A percentile compares a stretch with the other conserved stretches of the same genome.
phyloP scores from a whole-genome alignment of 306 rosid species.

The Fragaria ananassa region DNA sequence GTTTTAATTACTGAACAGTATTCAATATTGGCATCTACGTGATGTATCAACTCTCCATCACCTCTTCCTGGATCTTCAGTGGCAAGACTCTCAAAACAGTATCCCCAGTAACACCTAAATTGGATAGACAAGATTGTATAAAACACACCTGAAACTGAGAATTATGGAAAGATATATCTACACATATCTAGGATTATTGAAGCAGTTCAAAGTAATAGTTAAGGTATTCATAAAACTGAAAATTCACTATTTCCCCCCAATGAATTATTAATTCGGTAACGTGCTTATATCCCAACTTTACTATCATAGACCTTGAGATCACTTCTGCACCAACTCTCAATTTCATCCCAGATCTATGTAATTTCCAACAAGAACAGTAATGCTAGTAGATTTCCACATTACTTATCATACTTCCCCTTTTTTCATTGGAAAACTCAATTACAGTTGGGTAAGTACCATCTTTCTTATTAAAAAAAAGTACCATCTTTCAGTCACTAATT shows the following conservation, averaged over 20 bases:
- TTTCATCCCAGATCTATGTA: background rate
- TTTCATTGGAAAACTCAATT: background rate
- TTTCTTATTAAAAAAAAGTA: background rate
- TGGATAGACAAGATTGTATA: slow-evolving; percentile 19
- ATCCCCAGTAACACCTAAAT: slow-evolving; percentile 89
- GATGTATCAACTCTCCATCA: slow-evolving; percentile 81
- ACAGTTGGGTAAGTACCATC: background rate
- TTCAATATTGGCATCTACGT: slow-evolving; percentile 88
- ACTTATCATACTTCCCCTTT: slow-evolving; percentile 2
- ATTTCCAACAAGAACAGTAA: background rate
- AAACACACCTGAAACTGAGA: slow-evolving; percentile 17
- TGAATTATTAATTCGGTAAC: background rate
- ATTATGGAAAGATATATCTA: background rate
- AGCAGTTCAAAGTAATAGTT: background rate
- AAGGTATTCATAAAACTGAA: background rate
- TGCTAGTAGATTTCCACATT: background rate
- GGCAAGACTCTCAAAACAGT: slow-evolving; percentile 93
- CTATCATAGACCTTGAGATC: background rate
- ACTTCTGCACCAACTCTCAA: background rate
- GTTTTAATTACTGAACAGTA: slow-evolving; percentile 87
- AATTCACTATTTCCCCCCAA: background rate
- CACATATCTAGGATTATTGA: background rate
- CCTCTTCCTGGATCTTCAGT: slow-evolving; percentile 90
- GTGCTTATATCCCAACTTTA: background rate
- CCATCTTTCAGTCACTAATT: background rate